A percentile compares a stretch with the other conserved stretches of the same genome.
These are phyloP conservation scores for Sordariomycetes sp. DNA, from an alignment of 2,329 filamentous ascomycete species.

Conservation along the genomic window DNA sequence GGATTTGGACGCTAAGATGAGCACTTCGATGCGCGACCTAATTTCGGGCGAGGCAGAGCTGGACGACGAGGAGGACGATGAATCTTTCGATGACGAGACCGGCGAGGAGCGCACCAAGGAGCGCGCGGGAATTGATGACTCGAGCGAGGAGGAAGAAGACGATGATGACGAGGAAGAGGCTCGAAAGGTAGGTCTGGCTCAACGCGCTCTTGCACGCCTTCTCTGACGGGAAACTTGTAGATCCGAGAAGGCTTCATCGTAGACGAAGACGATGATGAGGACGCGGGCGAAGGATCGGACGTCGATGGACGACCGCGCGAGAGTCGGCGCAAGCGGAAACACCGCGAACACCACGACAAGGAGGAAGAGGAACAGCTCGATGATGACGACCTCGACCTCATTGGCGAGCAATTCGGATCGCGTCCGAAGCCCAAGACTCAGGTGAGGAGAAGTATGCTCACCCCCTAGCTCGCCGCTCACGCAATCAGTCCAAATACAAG, in stretches of 20 bases:
- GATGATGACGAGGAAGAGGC: constrained; percentile 86
- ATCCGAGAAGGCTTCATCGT: constrained; percentile 93
- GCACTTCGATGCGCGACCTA: constrained; percentile 60
- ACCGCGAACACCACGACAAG: constrained; percentile 63
- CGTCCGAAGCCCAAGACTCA: constrained; percentile 55
- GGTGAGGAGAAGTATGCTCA: constrained; percentile 37
- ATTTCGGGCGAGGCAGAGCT: constrained; percentile 81
- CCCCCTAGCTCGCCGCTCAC: constrained; percentile 4
- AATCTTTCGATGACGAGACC: constrained; percentile 70
- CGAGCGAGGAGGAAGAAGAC: constrained; percentile 85
- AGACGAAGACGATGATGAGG: constrained; percentile 79
- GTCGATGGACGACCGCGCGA: constrained; percentile 42
- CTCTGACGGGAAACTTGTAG: too few relatives aligned
- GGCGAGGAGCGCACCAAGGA: constrained; percentile 45
- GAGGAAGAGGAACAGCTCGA: constrained; percentile 85
- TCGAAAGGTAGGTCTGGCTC: constrained; percentile 46
- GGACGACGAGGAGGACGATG: constrained; percentile 78
- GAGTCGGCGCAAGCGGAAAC: constrained; percentile 73
- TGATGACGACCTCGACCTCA: constrained; percentile 92
- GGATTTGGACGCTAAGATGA: constrained; percentile 51
- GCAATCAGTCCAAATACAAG: constrained; percentile 76
- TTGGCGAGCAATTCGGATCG: constrained; percentile 69
- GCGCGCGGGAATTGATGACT: constrained; percentile 56
- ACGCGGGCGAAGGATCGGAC: constrained; percentile 51
- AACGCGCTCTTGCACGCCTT: too few relatives aligned